Evolutionary conservation across 768 basidiomycete genomes (phyloP).

Genomic region (Mycena epipterygia): DNA sequence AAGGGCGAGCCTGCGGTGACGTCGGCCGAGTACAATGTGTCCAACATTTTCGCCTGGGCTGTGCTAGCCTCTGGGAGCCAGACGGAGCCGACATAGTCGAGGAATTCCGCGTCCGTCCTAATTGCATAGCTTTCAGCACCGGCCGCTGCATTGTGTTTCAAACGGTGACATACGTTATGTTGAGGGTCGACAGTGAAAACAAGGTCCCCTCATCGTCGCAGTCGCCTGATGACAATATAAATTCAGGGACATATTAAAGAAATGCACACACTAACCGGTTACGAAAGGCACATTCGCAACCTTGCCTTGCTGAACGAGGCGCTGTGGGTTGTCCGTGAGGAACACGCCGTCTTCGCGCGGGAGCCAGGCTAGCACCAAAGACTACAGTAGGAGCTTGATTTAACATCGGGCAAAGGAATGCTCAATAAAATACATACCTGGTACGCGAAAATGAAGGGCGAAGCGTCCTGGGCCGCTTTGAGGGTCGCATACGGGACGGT

Average conservation of each 20-base stretch:
- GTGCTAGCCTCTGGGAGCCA: conserved; percentile 39
- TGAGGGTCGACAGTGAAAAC: conserved; percentile 60
- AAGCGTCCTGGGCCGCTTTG: conserved; percentile 57
- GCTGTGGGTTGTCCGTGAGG: no score
- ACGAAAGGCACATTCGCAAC: conserved; percentile 65
- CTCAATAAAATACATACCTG: conserved; percentile 59
- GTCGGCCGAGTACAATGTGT: conserved; percentile 52
- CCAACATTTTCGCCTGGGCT: conserved; percentile 39
- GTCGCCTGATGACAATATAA: conserved; percentile 37
- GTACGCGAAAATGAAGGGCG: conserved; percentile 58
- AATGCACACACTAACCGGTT: conserved; percentile 55
- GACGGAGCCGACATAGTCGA: conserved; percentile 34
- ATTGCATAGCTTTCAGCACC: conserved; percentile 25
- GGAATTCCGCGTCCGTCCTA: conserved; percentile 33
- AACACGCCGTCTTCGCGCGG: no score
- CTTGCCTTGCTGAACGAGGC: conserved; percentile 57
- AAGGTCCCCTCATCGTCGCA: conserved; percentile 73
- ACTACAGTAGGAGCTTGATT: no score
- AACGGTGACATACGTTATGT: conserved; percentile 57
- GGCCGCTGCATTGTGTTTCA: no score
- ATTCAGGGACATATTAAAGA: no score
- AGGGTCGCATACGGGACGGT: conserved; percentile 52
- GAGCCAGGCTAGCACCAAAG: no score
- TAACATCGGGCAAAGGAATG: no score
- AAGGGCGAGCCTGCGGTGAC: conserved; percentile 62